phyloP scores from a whole-genome alignment of 2,329 filamentous ascomycete species.

The Ophiostoma triangulosporum region DNA sequence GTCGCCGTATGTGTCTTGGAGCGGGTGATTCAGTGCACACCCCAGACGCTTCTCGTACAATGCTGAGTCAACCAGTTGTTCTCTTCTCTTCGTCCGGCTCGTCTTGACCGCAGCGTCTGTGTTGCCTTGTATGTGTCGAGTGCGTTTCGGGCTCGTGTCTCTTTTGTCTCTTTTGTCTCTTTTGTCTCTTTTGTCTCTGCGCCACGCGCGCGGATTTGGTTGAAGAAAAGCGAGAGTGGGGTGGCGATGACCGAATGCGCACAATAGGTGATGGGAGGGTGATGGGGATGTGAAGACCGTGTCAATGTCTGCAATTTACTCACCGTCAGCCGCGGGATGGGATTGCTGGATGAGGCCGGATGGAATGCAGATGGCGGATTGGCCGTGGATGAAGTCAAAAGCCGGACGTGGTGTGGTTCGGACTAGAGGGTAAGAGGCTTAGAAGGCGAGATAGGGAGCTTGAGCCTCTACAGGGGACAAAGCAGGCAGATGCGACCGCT shows the following conservation, averaged over 20 bases:
- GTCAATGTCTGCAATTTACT: neutral
- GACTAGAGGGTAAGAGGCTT: neutral
- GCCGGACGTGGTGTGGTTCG: neutral
- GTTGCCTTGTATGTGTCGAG: neutral
- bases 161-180: neutral
- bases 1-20: neutral
- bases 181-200: constrained; percentile 1
- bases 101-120: neutral
- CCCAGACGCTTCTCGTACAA: neutral
- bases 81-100: neutral
- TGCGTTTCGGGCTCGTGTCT: neutral
- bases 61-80: neutral
- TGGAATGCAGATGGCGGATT: neutral
- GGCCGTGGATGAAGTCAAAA: neutral
- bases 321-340: neutral
- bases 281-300: neutral
- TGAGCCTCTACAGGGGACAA: neutral
- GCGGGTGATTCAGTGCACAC: neutral
- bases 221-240: neutral
- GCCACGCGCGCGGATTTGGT: constrained; percentile 1
- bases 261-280: neutral
- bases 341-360: neutral
- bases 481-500: neutral
- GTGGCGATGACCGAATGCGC: neutral
- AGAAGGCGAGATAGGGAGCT: neutral